Percentiles rank a stretch among this genome's conserved stretches.
phyloP scores from a whole-genome alignment of 1,139 yeast species.

The Yamadazyma jaroonii region DNA sequence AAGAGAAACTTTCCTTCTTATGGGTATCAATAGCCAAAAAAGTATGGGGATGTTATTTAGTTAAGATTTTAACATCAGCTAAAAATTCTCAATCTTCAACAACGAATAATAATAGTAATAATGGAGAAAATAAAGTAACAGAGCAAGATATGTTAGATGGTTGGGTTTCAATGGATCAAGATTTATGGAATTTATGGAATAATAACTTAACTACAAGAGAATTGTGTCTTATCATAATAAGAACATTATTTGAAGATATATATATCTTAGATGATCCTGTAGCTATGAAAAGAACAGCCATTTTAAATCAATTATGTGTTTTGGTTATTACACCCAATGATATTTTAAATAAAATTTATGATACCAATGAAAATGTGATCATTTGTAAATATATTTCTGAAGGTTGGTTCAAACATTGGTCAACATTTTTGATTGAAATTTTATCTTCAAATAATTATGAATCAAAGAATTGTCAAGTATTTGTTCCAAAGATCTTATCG shows the following conservation, averaged over 20 bases:
- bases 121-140: slow-evolving; percentile 8
- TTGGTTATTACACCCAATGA: slow-evolving; percentile 75
- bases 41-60: slow-evolving; percentile 72
- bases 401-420: slow-evolving; percentile 91
- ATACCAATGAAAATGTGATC: slow-evolving; percentile 61
- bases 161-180: slow-evolving; percentile 89
- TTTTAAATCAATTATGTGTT: slow-evolving; percentile 78
- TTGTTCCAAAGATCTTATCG: slow-evolving; percentile 69
- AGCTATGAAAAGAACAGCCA: slow-evolving; percentile 76
- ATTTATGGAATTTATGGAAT: slow-evolving; percentile 74
- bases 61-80: slow-evolving; percentile 20
- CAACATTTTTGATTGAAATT: slow-evolving; percentile 57
- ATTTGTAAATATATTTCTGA: slow-evolving; percentile 60
- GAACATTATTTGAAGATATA: slow-evolving; percentile 92
- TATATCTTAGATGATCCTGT: slow-evolving; percentile 88
- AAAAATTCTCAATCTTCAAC: neutral
- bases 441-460: slow-evolving; percentile 30
- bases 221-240: slow-evolving; percentile 68
- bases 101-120: slow-evolving; percentile 3
- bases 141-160: slow-evolving; percentile 57
- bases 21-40: slow-evolving; percentile 96
- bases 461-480: slow-evolving; percentile 38
- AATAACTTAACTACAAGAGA: slow-evolving; percentile 63
- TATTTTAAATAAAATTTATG: slow-evolving; percentile 65
- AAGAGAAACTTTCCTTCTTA: slow-evolving; percentile 82